Base-by-base conservation (phyloP, 768 basidiomycete genomes). In the Kwoniella sp. region DNA sequence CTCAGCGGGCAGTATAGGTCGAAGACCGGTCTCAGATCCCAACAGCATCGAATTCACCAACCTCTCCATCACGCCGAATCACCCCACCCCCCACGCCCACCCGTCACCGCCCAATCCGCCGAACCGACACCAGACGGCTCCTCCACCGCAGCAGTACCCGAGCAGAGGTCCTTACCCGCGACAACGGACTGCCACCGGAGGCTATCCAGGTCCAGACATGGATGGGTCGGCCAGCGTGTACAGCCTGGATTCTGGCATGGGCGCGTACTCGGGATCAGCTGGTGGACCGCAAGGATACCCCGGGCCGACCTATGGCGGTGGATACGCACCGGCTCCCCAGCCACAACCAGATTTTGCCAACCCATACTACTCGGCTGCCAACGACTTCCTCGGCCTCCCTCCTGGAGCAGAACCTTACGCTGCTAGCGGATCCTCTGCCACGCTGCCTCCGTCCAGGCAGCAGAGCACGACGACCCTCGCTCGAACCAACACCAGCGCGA, bases 291-390 rank as follows among this genome's bases (percentile, higher is more conserved):
- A 38, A 44, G 33, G 20, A 46, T 41, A 53, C n/a, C 41, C 55
- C 56, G 46, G 54, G 31, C 48, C 56, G 6, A 34, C 47, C 38
- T 52, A 55, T 25, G 54, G 49, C 23, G 48, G 56, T 5, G 50
- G 43, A 17, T 46, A 46, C 19, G 55, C 40, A 26, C 50, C 57
- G 31, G 38, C 41, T 17, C 52, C 37, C 14, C 56, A 55, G 17
- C 38, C 38, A 23, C 38, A n/a, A n/a, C 39, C 48, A 40, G 71
- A 73, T 38, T 74, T 65, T 50, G 42, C 53, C 5, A 73, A 74
- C 50, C 71, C 73, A 22, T 73, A 73, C 49, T 73, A 73, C 36
- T 64, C 68, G 1, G 73, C 73, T 15, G 73, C 73, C 3, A 70
- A 62, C 36, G 69, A 72, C 37, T 70, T 73, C 39, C 56, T 74